Percentiles rank a stretch among this genome's conserved stretches.
Conservation (phyloP, 2,329 filamentous ascomycete species). For the Aureobasidium mangrovei region DNA sequence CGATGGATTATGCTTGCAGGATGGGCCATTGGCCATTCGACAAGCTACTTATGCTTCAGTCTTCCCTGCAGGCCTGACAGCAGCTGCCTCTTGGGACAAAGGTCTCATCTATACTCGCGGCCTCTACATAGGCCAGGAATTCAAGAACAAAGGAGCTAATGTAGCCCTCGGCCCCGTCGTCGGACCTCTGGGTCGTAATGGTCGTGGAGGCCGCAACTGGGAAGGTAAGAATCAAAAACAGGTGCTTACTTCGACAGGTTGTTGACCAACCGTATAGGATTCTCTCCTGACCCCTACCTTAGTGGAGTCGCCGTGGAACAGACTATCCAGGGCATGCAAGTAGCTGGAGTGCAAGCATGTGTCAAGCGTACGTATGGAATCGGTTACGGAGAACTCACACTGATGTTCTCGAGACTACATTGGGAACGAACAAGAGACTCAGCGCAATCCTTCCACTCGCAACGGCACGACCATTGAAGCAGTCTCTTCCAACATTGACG, state of each 20-base stretch:
- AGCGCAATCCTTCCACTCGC: conserved; percentile 26
- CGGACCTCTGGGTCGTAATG: conserved; percentile 28
- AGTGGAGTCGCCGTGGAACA: conserved; percentile 36
- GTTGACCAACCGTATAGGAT: conserved; percentile 38
- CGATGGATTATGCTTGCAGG: conserved; percentile 30
- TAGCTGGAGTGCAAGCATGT: conserved; percentile 34
- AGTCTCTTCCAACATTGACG: conserved; percentile 27
- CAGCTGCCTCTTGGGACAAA: conserved; percentile 32
- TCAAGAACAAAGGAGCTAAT: conserved; percentile 38
- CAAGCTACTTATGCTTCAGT: conserved; percentile 31
- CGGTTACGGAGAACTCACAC: neutral
- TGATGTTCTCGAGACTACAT: conserved; percentile 33
- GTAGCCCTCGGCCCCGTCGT: conserved; percentile 45
- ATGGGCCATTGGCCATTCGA: conserved; percentile 33
- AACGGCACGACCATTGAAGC: conserved; percentile 26
- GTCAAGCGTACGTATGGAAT: conserved; percentile 34
- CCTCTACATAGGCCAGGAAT: conserved; percentile 24
- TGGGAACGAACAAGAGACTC: conserved; percentile 43
- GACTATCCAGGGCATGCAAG: conserved; percentile 37
- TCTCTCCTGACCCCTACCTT: conserved; percentile 42
- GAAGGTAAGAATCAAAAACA: conserved; percentile 20
- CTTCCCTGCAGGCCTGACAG: conserved; percentile 32
- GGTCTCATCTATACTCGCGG: conserved; percentile 27
- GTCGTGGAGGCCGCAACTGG: conserved; percentile 23
- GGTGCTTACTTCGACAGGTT: conserved; percentile 24